Evolutionary conservation across 768 basidiomycete genomes (phyloP), one percentile per base, ranked within the genome.

Genomic region (Naganishia antarctica): DNA sequence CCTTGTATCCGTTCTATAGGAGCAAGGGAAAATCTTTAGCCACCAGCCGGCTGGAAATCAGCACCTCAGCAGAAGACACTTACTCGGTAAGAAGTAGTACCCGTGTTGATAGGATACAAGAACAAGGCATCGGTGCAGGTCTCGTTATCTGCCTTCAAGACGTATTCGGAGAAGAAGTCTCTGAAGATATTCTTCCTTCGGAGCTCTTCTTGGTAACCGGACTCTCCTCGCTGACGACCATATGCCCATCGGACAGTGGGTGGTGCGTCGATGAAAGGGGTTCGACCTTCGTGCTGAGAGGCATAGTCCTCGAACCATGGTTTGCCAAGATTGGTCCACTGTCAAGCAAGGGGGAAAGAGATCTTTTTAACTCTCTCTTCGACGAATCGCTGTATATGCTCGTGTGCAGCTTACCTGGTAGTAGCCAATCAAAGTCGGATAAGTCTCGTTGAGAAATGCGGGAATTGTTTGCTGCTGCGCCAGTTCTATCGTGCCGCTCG

Each of bases 241-340:
- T 50, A 71, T 3, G 53, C 68, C 72, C 73, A 75, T 40, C 69
- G 68, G 9, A 61, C 61, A 15, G 44, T 40, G 8, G 70, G 70
- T 2, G 64, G 50, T 12, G 73, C 64, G 47, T 65, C 70, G 43
- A 71, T 63, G 60, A 72, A 70, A 0, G 74, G 74, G 16, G 59
- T 41, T 21, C 70, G 47, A 12, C 72, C 72, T 23, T 71, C 66
- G 60, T 73, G 67, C 47, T 62, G 51, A 2, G 64, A 61, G 11
- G 67, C 47, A 63, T 73, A 75, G 31, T 69, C 74, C 12, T 60
- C 64, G 59, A 69, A 68, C 65, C 70, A 75, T 3, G 67, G 72
- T 41, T 61, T 41, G 11, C 65, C 71, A 46, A 73, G 64, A 16
- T 70, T 57, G 32, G 47, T 65, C 61, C 62, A 69, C 48, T 71